Percentiles rank a stretch among this genome's conserved stretches.
These are phyloP conservation scores for Millerago galiae DNA, from an alignment of 805 yeast genomes.

Conservation along the genomic window DNA sequence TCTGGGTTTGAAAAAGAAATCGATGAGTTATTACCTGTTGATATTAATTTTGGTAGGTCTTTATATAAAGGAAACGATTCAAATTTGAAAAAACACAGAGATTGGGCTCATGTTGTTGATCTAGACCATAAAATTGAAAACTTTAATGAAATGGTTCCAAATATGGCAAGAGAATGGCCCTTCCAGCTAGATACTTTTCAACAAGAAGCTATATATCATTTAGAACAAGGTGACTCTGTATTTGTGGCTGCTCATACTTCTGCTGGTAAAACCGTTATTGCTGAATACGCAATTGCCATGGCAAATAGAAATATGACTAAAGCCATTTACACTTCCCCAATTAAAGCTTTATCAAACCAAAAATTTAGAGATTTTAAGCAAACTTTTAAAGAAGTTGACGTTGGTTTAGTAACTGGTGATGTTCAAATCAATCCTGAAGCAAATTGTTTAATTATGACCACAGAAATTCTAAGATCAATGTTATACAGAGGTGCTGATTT, in stretches of 20 bases:
- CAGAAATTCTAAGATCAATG: conserved; percentile 94
- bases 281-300: conserved; percentile 97
- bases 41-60: conserved; percentile 40
- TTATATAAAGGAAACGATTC: conserved; percentile 15
- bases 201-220: conserved; percentile 92
- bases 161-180: conserved; percentile 92
- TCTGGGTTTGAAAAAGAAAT: conserved; percentile 31
- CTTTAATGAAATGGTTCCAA: conserved; percentile 82
- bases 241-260: conserved; percentile 99
- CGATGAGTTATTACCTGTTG: conserved; percentile 46
- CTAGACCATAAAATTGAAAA: conserved; percentile 76
- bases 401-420: conserved; percentile 95
- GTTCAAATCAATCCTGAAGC: conserved; percentile 97
- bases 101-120: conserved; percentile 96
- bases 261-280: conserved; percentile 97
- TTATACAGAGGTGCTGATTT: conserved; percentile 93
- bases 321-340: conserved; percentile 94
- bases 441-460: conserved; percentile 93
- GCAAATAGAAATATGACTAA: conserved; percentile 94
- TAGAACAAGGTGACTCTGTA: conserved; percentile 97
- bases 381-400: conserved; percentile 73
- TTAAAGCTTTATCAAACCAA: conserved; percentile 84
- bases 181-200: conserved; percentile 93
- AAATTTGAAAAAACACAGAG: conserved; percentile 33
- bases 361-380: conserved; percentile 84